Evolutionary conservation across 208 protist genomes (phyloP), one percentile per base, ranked within the genome.

Genomic region (Porcisia hertigi): DNA sequence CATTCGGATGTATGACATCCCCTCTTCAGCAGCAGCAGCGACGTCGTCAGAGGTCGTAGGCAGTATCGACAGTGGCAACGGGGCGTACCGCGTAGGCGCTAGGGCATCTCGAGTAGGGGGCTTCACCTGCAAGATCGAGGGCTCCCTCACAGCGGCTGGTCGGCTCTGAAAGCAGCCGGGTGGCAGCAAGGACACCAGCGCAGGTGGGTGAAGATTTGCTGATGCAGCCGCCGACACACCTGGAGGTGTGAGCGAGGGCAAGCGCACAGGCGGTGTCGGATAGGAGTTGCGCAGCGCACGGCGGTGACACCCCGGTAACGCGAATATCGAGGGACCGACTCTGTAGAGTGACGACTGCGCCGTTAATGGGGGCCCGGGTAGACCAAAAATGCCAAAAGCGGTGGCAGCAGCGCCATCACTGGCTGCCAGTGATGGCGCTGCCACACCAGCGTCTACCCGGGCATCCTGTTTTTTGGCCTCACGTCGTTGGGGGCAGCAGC

Each of bases 401-500:
- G 39, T n/a, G 16, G n/a, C 41, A 34, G 63, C 63, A 67, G 63
- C 63, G 30, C 30, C 30, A 47, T 25, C 60, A 12, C 36, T 36
- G 18, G 63, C 41, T 18, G 49, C 47, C 39, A 49, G 23, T 43
- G 58, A 30, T 57, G 74, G 64, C 11, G 66, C 25, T 34, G 64
- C n/a, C 18, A n/a, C 67, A 63, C 45, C 25, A 18, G 70, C 63
- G 43, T 58, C 76, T 80, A 80, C 76, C 73, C 78, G 71, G 78
- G 73, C 57, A 16, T 70, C 23, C 47, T 25, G 63, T 82, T 82
- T 82, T 82, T 82, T 82, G 72, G 23, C n/a, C 18, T 12, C 53
- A 12, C 23, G n/a, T 11, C n/a, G 43, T 1, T 12, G 41, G 18
- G 4, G 39, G 39, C 20, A 20, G 43, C 43, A 43, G 16, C 9